Percentiles rank a stretch among this genome's conserved stretches.
phyloP scores from a whole-genome alignment of 495 filamentous ascomycete genomes.

The Xylaria palmicola region DNA sequence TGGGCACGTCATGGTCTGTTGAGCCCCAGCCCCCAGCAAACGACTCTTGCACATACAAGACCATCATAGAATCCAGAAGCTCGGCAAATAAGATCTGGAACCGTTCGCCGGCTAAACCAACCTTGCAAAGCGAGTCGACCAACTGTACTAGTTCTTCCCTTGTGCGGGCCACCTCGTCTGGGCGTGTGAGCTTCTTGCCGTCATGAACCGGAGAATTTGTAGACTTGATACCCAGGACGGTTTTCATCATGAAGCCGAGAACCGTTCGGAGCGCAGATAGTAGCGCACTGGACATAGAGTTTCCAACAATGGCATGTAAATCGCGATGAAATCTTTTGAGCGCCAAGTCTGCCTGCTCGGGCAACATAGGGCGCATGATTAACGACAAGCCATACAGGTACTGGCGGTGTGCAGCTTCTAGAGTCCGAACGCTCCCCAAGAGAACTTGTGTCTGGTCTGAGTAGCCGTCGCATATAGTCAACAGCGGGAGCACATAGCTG shows the following conservation, averaged over 20 bases:
- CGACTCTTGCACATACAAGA: slow-evolving; percentile 58
- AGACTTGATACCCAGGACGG: slow-evolving; percentile 56
- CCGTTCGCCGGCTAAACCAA: slow-evolving; percentile 71
- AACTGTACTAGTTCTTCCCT: slow-evolving; percentile 56
- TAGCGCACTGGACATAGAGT: slow-evolving; percentile 58
- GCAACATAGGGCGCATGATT: slow-evolving; percentile 39
- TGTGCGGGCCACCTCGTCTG: slow-evolving; percentile 25
- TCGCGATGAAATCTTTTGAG: slow-evolving; percentile 55
- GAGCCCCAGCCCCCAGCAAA: slow-evolving; percentile 59
- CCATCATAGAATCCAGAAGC: slow-evolving; percentile 69
- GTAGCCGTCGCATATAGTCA: slow-evolving; percentile 39
- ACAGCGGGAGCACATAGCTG: slow-evolving; percentile 48
- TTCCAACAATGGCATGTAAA: slow-evolving; percentile 65
- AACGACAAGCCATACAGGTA: slow-evolving; percentile 50
- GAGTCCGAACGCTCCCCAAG: slow-evolving; percentile 46
- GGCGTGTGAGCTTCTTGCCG: slow-evolving; percentile 10
- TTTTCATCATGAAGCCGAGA: slow-evolving; percentile 50
- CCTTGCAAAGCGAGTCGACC: slow-evolving; percentile 61
- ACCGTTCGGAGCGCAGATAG: slow-evolving; percentile 53
- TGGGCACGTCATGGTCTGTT: slow-evolving; percentile 21
- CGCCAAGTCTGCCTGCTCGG: slow-evolving; percentile 32
- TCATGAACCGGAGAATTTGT: slow-evolving; percentile 12
- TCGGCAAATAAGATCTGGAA: slow-evolving; percentile 76
- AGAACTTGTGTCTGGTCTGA: slow-evolving; percentile 41
- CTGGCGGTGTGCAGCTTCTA: slow-evolving; percentile 49